Conservation (phyloP, 2,329 filamentous ascomycete genomes). For the Knufia fluminis region DNA sequence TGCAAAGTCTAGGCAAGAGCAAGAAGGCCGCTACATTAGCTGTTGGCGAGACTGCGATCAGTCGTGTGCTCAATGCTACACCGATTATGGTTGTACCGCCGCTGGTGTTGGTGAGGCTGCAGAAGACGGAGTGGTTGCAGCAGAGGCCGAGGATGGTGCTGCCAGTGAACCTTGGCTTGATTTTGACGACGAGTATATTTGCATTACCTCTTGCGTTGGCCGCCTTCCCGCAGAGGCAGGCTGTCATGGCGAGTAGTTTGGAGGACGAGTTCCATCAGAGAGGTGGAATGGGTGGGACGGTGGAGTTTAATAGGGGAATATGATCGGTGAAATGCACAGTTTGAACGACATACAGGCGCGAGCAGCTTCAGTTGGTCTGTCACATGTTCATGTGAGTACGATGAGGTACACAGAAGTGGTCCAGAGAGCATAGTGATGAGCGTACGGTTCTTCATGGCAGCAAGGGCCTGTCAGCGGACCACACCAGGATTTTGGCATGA, state of each 20-base stretch:
- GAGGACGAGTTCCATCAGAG: slow-evolving; percentile 79
- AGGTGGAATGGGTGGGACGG: slow-evolving; percentile 68
- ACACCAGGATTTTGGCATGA: background rate
- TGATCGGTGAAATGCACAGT: too few relatives aligned
- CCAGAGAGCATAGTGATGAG: too few relatives aligned
- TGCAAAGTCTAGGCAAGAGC: slow-evolving; percentile 71
- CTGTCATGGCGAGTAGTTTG: slow-evolving; percentile 62
- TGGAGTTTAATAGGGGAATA: slow-evolving; percentile 94
- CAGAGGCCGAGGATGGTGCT: slow-evolving; percentile 65
- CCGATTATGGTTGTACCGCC: slow-evolving; percentile 97
- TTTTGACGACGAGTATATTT: slow-evolving; percentile 76
- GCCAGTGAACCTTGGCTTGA: slow-evolving; percentile 78
- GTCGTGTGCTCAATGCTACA: slow-evolving; percentile 83
- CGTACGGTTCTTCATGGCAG: too few relatives aligned
- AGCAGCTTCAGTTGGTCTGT: background rate
- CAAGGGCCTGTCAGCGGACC: too few relatives aligned
- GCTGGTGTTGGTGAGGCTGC: slow-evolving; percentile 71
- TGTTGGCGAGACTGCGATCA: slow-evolving; percentile 85
- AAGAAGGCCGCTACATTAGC: slow-evolving; percentile 80
- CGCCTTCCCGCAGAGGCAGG: slow-evolving; percentile 86
- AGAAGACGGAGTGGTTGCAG: slow-evolving; percentile 74
- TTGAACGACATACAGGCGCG: background rate
- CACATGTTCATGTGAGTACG: too few relatives aligned
- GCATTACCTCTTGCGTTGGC: slow-evolving; percentile 83
- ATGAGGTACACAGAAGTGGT: too few relatives aligned